phyloP scores from a whole-genome alignment of 441 rosid genomes.

The Cnidoscolus chayamansa region DNA sequence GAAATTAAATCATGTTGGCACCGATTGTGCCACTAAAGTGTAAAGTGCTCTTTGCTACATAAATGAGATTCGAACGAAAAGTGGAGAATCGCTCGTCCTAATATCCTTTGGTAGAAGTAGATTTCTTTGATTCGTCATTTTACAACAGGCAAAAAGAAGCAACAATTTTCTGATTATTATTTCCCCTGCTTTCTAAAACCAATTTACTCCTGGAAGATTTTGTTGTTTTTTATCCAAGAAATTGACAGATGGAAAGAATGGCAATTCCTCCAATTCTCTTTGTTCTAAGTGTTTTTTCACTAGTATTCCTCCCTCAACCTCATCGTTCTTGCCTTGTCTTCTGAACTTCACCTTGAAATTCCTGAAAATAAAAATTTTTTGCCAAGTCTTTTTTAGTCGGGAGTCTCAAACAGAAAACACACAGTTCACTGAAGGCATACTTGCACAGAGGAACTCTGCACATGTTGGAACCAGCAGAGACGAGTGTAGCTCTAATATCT shows the following conservation, averaged over 20 bases:
- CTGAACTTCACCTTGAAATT: conserved; percentile 59
- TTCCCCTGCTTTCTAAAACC: conserved; percentile 6
- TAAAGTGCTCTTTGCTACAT: too few relatives aligned
- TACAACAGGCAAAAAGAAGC: neutral
- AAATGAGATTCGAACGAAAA: too few relatives aligned
- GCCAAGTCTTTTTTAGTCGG: too few relatives aligned
- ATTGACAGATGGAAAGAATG: conserved; percentile 41
- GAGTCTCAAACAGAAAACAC: too few relatives aligned
- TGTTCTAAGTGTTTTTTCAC: conserved; percentile 58
- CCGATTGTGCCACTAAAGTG: too few relatives aligned
- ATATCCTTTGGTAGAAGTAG: too few relatives aligned
- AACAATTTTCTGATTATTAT: neutral
- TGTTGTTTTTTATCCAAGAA: conserved; percentile 3
- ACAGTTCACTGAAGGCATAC: conserved; percentile 25
- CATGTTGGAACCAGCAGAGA: conserved; percentile 50
- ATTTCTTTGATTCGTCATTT: neutral
- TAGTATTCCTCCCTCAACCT: conserved; percentile 63
- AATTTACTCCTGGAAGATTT: conserved; percentile 15
- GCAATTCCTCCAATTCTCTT: conserved; percentile 52
- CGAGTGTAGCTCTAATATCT: conserved; percentile 80
- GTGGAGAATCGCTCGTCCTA: too few relatives aligned
- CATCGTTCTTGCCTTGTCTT: conserved; percentile 78
- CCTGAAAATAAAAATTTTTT: conserved; percentile 28
- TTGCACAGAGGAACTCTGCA: conserved; percentile 84
- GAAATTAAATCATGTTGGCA: too few relatives aligned